Base-by-base conservation (phyloP, 305 asterid species). In the Fraxinus greggii region DNA sequence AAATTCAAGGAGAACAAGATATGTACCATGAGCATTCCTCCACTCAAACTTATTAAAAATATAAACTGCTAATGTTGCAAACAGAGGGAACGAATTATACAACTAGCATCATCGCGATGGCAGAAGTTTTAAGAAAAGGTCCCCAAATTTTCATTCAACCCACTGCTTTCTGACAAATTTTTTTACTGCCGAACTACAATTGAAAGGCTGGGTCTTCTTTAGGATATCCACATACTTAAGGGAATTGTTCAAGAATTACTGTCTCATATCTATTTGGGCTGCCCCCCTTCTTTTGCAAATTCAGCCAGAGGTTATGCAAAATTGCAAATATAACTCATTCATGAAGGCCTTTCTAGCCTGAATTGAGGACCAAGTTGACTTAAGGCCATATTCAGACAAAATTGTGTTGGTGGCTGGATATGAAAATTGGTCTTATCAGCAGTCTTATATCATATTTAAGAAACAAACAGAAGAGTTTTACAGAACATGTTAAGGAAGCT, bases 1-100 rank as follows among this genome's bases (percentile, higher is more conserved):
- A 91, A 92, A 82, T 88, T 91, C 76, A 80, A 82, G 85, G 97
- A 96, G 91, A 92, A 56, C 12, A 56, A 19, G 28, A 19, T 56
- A 19, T 19, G 28, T 21, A 56, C 28, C 3, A 19, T 56, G 26
- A 19, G 67, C 28, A 56, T 19, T 56, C 67, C 67, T 56, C 28
- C 12, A 1, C 10, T 6, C 67, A 19, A 56, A 56, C 28, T 56
- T 19, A 56, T 7, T 56, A 56, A 56, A 56, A 19, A 19, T 56
- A 19, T 19, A 7, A 56, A 56, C 67, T 56, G 26, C 9, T 19
- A 19, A 56, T 19, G 26, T 56, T 2, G 65, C 65, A 54, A 17
- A n/a, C 6, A 19, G 65, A 56, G 65, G 65, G 28, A 5, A 56
- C 0, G 12, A 56, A 56, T 19, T 51, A 51, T 51, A 51, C 9